A percentile compares a stretch with the other conserved stretches of the same genome.
phyloP scores from a whole-genome alignment of 2,329 filamentous ascomycete genomes.

The Fusarium xyrophilum region DNA sequence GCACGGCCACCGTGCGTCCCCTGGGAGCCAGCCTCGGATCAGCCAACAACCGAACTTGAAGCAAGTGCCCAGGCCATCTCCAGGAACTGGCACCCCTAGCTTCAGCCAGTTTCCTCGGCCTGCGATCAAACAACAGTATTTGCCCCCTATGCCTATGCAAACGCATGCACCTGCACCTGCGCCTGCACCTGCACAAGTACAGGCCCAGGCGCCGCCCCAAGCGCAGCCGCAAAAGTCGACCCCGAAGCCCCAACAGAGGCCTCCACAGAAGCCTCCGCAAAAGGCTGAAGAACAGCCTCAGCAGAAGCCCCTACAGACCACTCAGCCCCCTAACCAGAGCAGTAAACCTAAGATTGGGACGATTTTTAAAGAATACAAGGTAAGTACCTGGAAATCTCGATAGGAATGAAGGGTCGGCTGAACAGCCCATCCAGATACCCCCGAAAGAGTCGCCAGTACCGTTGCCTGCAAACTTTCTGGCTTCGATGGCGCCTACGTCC shows the following conservation, averaged over 20 bases:
- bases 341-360: slow-evolving; percentile 39
- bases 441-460: slow-evolving; percentile 54
- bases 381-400: slow-evolving; percentile 41
- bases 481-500: slow-evolving; percentile 48
- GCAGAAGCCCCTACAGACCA: slow-evolving; percentile 3
- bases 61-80: not conserved
- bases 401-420: slow-evolving; percentile 40
- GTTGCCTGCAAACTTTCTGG: slow-evolving; percentile 52
- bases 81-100: not conserved
- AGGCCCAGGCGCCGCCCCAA: not conserved
- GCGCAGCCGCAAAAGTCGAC: not conserved
- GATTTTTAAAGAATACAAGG: slow-evolving; percentile 45
- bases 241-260: not conserved
- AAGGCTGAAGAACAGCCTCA: not conserved
- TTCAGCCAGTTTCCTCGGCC: slow-evolving; percentile 22
- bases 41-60: slow-evolving; percentile 11
- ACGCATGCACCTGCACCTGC: not conserved
- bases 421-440: slow-evolving; percentile 45
- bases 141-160: slow-evolving; percentile 8
- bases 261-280: not conserved
- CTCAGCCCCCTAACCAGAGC: slow-evolving; percentile 15
- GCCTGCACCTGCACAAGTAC: not conserved
- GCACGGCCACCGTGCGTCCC: not conserved
- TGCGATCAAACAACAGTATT: slow-evolving; percentile 35
- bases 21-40: slow-evolving; percentile 8